Conservation (phyloP, 2,329 filamentous ascomycete genomes). For the Seiridium cupressi region DNA sequence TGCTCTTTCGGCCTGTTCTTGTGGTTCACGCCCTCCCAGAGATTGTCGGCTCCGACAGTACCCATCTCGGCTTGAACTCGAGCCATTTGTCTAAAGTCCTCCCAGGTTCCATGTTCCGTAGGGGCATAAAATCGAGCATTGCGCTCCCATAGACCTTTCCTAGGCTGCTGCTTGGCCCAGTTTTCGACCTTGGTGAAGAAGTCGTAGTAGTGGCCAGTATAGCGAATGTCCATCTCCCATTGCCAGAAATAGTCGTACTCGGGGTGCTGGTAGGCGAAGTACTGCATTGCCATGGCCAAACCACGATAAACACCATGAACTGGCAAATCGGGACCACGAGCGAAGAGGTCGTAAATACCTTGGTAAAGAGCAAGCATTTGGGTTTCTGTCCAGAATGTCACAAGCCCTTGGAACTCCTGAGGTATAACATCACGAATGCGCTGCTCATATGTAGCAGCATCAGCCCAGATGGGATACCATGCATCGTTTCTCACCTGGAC, state of each 20-base stretch:
- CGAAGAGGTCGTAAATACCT: slow-evolving; percentile 76
- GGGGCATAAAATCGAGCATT: slow-evolving; percentile 78
- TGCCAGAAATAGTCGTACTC: slow-evolving; percentile 94
- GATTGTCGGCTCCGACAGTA: slow-evolving; percentile 61
- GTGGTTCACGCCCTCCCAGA: slow-evolving; percentile 57
- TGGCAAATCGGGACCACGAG: slow-evolving; percentile 64
- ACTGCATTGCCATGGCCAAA: slow-evolving; percentile 90
- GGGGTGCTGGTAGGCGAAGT: slow-evolving; percentile 84
- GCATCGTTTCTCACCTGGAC: slow-evolving; percentile 80
- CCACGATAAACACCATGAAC: slow-evolving; percentile 92
- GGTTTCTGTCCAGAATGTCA: slow-evolving; percentile 88
- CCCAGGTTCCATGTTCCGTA: slow-evolving; percentile 72
- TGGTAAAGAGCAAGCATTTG: slow-evolving; percentile 93
- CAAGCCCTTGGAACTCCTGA: slow-evolving; percentile 82
- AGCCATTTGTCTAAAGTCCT: slow-evolving; percentile 76
- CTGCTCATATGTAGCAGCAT: slow-evolving; percentile 64
- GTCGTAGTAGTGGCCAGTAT: slow-evolving; percentile 83
- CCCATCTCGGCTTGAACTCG: slow-evolving; percentile 74
- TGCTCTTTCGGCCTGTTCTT: slow-evolving; percentile 30
- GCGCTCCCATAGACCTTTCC: slow-evolving; percentile 80
- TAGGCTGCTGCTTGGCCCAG: slow-evolving; percentile 71
- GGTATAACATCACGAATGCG: slow-evolving; percentile 70
- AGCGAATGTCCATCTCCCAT: slow-evolving; percentile 92
- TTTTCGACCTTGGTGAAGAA: slow-evolving; percentile 66
- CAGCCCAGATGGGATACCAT: slow-evolving; percentile 74